Evolutionary conservation across 2,329 filamentous ascomycete genomes (phyloP), one percentile per base, ranked within the genome.

Genomic region (Tolypocladium nubicola): DNA sequence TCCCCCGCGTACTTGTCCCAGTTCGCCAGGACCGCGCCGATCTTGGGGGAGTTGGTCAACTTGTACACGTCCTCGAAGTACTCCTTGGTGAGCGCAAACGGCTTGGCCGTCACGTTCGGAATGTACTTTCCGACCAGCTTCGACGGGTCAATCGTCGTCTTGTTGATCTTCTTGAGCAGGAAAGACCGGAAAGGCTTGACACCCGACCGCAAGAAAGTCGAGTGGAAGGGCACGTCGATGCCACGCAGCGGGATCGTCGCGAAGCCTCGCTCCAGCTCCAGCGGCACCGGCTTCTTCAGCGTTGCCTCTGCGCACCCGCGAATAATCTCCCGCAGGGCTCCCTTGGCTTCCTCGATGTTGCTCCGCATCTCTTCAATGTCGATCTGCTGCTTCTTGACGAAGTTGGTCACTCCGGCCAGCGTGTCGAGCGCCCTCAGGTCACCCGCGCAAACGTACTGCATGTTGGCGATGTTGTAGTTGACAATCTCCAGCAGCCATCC

Each of bases 121-220:
- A 99, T 97, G 77, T 99, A 99, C 77, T 99, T 99, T 68, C 94
- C 94, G 64, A 99, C 83, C 68, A 99, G 78, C 81, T 97, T 97
- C 72, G 89, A 88, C 6, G 94, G 94, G 72, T 99, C 94, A 72
- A 99, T 97, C 56, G 89, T 95, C 30, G 92, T 97, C 85, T 96
- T 96, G 82, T 97, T 91, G 78, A 99, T 97, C 84, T 99, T 99
- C 89, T 97, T 99, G 66, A 97, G 87, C 71, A 99, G 75, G 84
- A 99, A 99, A 50, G 87, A 93, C 64, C 94, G 85, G 90, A 99
- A 99, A 52, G 95, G 94, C 82, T 99, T 99, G 74, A 99, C 94
- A 67, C 94, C 95, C 43, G 91, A 96, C 57, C 95, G 89, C 76
- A 99, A 78, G 82, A 99, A 99, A 21, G 94, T 99, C 66, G 89